Evolutionary conservation across 2,329 filamentous ascomycete species (phyloP), one percentile per base, ranked within the genome.

Genomic region (Penicillium sp.): DNA sequence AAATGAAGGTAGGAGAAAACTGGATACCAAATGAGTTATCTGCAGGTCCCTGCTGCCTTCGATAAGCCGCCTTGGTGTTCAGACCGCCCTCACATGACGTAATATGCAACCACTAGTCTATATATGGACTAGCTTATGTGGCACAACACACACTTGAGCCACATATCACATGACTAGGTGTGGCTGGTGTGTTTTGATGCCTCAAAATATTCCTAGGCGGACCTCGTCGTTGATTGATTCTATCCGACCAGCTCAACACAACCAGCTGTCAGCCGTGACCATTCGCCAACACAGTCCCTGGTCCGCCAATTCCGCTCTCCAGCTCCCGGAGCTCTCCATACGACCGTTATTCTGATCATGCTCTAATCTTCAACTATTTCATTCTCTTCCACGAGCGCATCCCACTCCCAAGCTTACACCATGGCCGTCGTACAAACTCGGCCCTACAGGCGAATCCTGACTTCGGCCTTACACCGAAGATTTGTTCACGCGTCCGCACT

Each of bases 391-490:
- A 59, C 63, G 66, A 70, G 61, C 66, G 57, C 61, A 64, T 68
- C 63, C 61, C 58, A 63, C 58, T 53, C 62, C 55, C 45, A 58
- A 62, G 55, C 63, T 63, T 62, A 47, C 68, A 72, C 59, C 61
- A 77, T 77, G 75, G 74, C 74, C 61, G 62, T 68, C 47, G 61
- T 69, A 55, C 66, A 65, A 68, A 75, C 74, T 60, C 73, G 78
- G 64, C 77, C 75, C 41, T 96, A 96, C 77, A 89, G 91, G 81
- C 91, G 96, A 78, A 96, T 96, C 75, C 79, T 97, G 66, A 96
- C 93, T 61, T 93, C 93, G 49, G 88, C 89, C 52, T 81, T 97
- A 63, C 93, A 97, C 75, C 84, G 90, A 68, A 86, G 92, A 68
- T 97, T 97, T 77, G 88, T 89, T 49, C 87, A 87, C 62, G 91